Evolutionary conservation across 306 rosid genomes (phyloP), one percentile per base, ranked within the genome.

Genomic region (Vachellia collinsii): DNA sequence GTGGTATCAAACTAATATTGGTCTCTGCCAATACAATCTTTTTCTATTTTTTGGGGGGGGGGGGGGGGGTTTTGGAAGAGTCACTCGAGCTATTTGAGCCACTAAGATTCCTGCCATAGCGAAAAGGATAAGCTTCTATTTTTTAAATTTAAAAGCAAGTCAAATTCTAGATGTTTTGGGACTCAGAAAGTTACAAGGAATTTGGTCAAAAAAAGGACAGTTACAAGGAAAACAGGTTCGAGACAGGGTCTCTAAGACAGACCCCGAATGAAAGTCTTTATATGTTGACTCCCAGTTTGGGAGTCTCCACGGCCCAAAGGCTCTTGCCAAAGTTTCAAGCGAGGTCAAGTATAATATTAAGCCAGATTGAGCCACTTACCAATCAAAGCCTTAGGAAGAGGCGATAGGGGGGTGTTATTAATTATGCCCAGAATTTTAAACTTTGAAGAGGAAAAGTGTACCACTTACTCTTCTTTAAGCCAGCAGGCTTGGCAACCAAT

Each of bases 381-480:
- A 65, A 74, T 16, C 69, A 63, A 65, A 42, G 69, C 59, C 75
- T 47, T 8, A 8, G 61, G 66, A 16, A 11, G 59, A 63, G 42
- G 42, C 42, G 59, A 41, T 41, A 16, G 7, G 10, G 4, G 23
- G 22, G 61, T 54, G 25, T 53, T 7, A 14, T 71, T 47, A 72
- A 48, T 43, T 65, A 62, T 36, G 80, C 38, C 65, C 37, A 14
- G 74, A 72, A 63, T 70, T 75, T 81, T 69, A 25, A 67, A 56
- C n/a, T 64, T 20, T 56, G n/a, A 70, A 5, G 65, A 34, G 82
- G 70, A 51, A 50, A 77, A 48, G 8, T 66, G 75, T 34, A 77
- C 37, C 61, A 87, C 97, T 89, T 88, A 91, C 99, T 90, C 92
- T 95, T 95, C 87, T 95, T 95, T 81, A 95, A 88, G 75, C 97